Evolutionary conservation across 352 stramenopile species (phyloP), one percentile per base, ranked within the genome.

Genomic region (Globisporangium cystogenes): DNA sequence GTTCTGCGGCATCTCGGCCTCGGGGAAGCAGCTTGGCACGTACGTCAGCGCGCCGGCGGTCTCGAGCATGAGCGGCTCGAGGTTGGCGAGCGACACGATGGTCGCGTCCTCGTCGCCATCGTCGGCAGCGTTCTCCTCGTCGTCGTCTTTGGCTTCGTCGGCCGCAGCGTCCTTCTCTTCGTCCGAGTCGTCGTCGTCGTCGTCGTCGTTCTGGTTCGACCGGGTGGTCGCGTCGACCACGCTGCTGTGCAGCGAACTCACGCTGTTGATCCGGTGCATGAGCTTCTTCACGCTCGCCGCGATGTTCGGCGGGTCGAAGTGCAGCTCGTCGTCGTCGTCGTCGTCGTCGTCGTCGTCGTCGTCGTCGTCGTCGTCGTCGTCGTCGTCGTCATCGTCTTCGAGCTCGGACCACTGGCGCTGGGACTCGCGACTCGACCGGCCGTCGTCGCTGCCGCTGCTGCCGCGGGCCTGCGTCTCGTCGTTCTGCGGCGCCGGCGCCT

Each of bases 1-100:
- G 10, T 86, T 67, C 45, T 87, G 66, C 43, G 83, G 77, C 26
- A 81, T 71, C 57, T 85, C 70, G 26, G 69, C 74, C 44, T 64
- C 26, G 1, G 51, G 57, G 21, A 64, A 62, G 36, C 55, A 62
- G 26, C 48, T 58, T 18, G 57, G 57, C 26, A 64, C 50, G 24
- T 51, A 58, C 36, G 50, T 58, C 20, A 23, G 55, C 7, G n/a
- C 14, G 3, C 48, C 31, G 10, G 51, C 55, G 16, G 44, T 57
- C 29, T 57, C 57, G n/a, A 58, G 36, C 35, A 62, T 56, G n/a
- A 46, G 10, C 26, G 48, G 35, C 8, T 64, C 50, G 20, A 64
- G 37, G 18, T n/a, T 33, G 21, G 50, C 51, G 23, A 50, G 27
- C 16, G 39, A 44, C 10, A 15, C 45, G 33, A 55, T 18, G 1